Percentiles rank a stretch among this genome's conserved stretches.
phyloP scores from a whole-genome alignment of 108 stramenopile species.

The Aurantiochytrium sp. region DNA sequence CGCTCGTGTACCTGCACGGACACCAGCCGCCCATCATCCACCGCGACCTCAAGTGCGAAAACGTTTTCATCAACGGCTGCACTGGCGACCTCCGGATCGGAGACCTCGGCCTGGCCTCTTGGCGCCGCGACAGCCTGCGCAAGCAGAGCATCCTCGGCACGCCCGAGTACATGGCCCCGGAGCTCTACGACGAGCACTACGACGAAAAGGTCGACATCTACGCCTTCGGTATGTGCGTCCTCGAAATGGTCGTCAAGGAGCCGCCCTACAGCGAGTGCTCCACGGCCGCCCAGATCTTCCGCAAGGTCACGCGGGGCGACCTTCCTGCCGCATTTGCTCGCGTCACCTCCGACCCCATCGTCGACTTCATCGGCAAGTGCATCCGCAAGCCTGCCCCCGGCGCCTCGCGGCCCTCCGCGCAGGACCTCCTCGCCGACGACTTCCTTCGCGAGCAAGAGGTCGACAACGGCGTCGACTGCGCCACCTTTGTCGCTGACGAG shows the following conservation, averaged over 20 bases:
- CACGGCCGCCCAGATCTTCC: constrained; percentile 46
- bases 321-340: background rate
- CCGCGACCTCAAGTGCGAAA: constrained; percentile 56
- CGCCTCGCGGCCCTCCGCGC: background rate
- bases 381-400: constrained; percentile 46
- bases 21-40: constrained; percentile 52
- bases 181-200: constrained; percentile 60
- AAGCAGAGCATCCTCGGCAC: constrained; percentile 51
- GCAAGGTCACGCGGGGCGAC: background rate
- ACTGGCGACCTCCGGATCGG: constrained; percentile 56
- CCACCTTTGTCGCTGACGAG: background rate
- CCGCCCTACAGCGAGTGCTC: constrained; percentile 51
- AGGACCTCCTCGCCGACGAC: background rate
- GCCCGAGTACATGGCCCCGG: constrained; percentile 91
- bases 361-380: constrained; percentile 77
- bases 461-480: background rate
- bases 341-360: constrained; percentile 46
- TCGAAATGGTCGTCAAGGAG: constrained; percentile 60
- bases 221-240: constrained; percentile 61
- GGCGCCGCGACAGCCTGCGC: constrained; percentile 36
- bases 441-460: background rate
- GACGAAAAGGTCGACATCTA: constrained; percentile 61
- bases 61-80: constrained; percentile 59
- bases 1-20: constrained; percentile 88
- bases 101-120: constrained; percentile 56